phyloP scores from a whole-genome alignment of 2,329 filamentous ascomycete species.

The Colletotrichum tamarilloi region DNA sequence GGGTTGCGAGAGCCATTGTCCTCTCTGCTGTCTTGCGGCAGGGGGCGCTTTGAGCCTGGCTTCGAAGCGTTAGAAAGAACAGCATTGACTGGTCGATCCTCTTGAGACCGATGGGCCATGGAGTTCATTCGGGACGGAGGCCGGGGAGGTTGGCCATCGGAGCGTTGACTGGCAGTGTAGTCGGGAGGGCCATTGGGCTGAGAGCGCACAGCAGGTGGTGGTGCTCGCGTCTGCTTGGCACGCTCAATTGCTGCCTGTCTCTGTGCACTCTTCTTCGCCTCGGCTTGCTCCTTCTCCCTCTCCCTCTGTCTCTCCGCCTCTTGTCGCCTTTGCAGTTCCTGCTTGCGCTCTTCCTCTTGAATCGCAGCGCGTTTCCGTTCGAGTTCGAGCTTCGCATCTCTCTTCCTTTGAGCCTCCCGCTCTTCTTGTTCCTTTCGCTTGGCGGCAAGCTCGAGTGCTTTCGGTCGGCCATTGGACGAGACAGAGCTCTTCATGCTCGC shows the following conservation, averaged over 20 bases:
- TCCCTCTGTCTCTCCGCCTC: conserved; percentile 72
- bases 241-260: conserved; percentile 72
- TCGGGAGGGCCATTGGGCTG: conserved; percentile 65
- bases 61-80: conserved; percentile 73
- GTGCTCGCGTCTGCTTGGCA: conserved; percentile 72
- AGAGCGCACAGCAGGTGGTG: conserved; percentile 67
- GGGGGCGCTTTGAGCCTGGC: conserved; percentile 78
- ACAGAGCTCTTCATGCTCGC: conserved; percentile 74
- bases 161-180: conserved; percentile 47
- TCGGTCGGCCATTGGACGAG: conserved; percentile 73
- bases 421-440: conserved; percentile 90
- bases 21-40: conserved; percentile 73
- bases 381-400: conserved; percentile 82
- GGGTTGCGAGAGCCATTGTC: conserved; percentile 62
- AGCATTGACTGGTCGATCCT: conserved; percentile 74
- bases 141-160: conserved; percentile 45
- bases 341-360: conserved; percentile 73
- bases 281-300: conserved; percentile 70
- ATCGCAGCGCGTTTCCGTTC: conserved; percentile 78
- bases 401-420: conserved; percentile 80
- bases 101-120: conserved; percentile 61
- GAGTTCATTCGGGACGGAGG: conserved; percentile 70
- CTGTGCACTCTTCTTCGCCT: conserved; percentile 74
- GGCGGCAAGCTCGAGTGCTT: conserved; percentile 79
- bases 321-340: conserved; percentile 68